phyloP scores from a whole-genome alignment of 805 yeast genomes.

The Ascoidea tarda region DNA sequence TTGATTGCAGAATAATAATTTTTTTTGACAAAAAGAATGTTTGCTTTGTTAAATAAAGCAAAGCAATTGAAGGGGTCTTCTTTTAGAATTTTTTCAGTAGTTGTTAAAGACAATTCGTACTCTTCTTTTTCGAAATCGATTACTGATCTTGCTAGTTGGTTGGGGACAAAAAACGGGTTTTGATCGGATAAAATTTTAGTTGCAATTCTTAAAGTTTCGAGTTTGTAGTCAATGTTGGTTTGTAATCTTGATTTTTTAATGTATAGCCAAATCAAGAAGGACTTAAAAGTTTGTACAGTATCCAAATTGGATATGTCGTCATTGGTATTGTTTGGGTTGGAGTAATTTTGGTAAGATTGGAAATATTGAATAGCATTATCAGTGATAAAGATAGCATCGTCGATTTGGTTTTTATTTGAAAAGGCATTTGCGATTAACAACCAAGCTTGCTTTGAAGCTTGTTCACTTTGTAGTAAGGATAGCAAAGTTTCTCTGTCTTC shows the following conservation, averaged over 20 bases:
- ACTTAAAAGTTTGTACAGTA: constrained; percentile 34
- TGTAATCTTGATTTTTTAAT: constrained; percentile 26
- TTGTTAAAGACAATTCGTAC: constrained; percentile 57
- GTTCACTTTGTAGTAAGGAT: constrained; percentile 64
- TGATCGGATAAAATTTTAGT: constrained; percentile 30
- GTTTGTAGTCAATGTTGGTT: constrained; percentile 13
- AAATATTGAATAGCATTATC: constrained; percentile 37
- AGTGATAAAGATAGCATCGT: constrained; percentile 50
- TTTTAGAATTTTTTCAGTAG: constrained; percentile 36
- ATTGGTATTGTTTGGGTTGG: too few species aligned
- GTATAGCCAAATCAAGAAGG: constrained; percentile 65
- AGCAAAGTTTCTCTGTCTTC: constrained; percentile 78
- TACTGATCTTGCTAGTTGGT: constrained; percentile 55
- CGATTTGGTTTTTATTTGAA: constrained; percentile 38
- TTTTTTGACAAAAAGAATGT: constrained; percentile 55
- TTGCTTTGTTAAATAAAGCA: constrained; percentile 78
- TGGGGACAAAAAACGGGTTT: constrained; percentile 31
- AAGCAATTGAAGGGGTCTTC: constrained; percentile 47
- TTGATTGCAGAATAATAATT: constrained; percentile 64
- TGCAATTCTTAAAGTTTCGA: constrained; percentile 22
- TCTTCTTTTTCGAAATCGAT: constrained; percentile 41
- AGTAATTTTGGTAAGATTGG: constrained; percentile 15
- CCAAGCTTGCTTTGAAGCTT: constrained; percentile 70
- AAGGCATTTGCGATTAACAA: constrained; percentile 68
- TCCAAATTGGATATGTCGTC: constrained; percentile 8